Base-by-base conservation (phyloP, 768 basidiomycete genomes). In the Trametes punicea region DNA sequence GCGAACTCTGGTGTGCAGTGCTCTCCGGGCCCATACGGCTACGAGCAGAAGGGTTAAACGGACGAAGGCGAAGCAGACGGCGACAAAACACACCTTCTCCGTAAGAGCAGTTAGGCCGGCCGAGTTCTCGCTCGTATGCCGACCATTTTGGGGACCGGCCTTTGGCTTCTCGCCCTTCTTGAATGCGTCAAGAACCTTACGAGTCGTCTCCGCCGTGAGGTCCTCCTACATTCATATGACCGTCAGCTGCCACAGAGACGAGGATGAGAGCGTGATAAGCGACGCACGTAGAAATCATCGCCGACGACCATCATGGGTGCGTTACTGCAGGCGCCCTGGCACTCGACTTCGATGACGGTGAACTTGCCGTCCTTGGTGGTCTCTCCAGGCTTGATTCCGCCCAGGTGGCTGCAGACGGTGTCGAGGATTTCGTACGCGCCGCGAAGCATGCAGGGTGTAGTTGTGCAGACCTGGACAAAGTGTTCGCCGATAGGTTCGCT, bases 381-480 rank as follows among this genome's bases (percentile, higher is more conserved):
- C 69, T 91, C 83, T 6, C 96, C 96, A 21, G 90, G 86, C 61
- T 87, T 82, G 64, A 95, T 81, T 15, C 85, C 86, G 45, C 89
- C 88, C 20, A 98, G 82, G 65, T 97, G 90, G 48, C 77, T 70
- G 67, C 89, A 86, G 44, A 90, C 88, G 26, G 94, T 85, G 62
- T 94, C 77, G 40, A 97, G 80, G 62, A 98, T 95, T 30, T 90
- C 87, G 59, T 88, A 92, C 18, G 93, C 94, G 45, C 95, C 96
- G 59, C 83, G 80, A 31, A 99, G 80, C 88, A 96, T 95, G 76
- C 97, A 99, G 16, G 97, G 97, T 7, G 97, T 98, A 31, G 97
- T 98, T 27, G 97, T 98, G 79, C 97, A 99, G 55, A 98, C 90
- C 74, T 98, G 96, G 30, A 99, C 87, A 67, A 98, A 98, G 70